Conservation (phyloP, 257 asterid genomes). For the Cordia subcordata region DNA sequence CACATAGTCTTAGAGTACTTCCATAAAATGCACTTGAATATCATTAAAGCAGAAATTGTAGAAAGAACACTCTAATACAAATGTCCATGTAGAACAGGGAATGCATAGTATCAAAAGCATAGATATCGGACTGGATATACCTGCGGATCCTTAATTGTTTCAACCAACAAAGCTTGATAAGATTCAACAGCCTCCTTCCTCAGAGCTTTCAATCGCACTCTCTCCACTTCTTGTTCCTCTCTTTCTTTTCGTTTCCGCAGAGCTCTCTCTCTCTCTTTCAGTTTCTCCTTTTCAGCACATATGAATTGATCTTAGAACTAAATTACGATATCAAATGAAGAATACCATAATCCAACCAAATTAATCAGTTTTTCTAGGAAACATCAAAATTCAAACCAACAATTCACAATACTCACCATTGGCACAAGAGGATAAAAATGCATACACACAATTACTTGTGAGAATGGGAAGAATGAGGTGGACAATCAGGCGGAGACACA, state of each 20-base stretch:
- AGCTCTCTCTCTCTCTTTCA: slow-evolving; percentile 89
- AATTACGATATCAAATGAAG: slow-evolving; percentile 5
- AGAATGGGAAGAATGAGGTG: too few species aligned
- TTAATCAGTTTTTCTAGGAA: background rate
- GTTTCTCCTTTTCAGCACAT: slow-evolving; percentile 58
- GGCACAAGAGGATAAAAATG: too few species aligned
- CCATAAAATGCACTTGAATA: too few species aligned
- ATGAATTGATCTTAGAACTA: background rate
- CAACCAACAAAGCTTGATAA: slow-evolving; percentile 89
- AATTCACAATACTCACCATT: too few species aligned
- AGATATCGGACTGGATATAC: slow-evolving; percentile 23
- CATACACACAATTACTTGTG: too few species aligned
- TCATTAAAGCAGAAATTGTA: too few species aligned
- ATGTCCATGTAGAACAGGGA: background rate
- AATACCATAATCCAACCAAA: background rate
- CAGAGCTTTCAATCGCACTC: slow-evolving; percentile 89
- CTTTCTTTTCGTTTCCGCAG: slow-evolving; percentile 91
- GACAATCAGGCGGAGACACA: too few species aligned
- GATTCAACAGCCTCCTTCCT: slow-evolving; percentile 93
- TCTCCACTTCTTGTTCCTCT: slow-evolving; percentile 98
- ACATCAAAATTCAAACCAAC: background rate
- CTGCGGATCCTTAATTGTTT: slow-evolving; percentile 94
- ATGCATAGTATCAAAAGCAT: slow-evolving; percentile 3
- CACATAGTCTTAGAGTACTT: too few species aligned
- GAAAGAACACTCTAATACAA: background rate